Base-by-base conservation (phyloP, 352 stramenopile genomes). In the Phytopythium vexans region DNA sequence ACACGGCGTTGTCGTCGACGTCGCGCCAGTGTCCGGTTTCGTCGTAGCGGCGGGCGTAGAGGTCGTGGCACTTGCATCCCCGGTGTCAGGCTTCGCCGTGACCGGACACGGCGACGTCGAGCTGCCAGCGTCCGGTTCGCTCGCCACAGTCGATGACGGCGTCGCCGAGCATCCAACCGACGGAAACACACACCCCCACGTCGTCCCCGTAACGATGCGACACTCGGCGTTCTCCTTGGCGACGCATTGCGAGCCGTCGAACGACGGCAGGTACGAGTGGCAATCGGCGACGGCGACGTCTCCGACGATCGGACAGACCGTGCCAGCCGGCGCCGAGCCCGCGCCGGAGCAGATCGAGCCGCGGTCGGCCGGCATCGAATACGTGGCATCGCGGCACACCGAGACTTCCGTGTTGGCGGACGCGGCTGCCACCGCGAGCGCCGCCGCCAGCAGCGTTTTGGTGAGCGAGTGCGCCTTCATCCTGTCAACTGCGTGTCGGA, bases 301-400 rank as follows among this genome's bases (percentile, higher is more conserved):
- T 40, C 74, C 72, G 45, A 68, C 74, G 21, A 66, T 51, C 15
- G 79, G 76, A 51, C 79, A 89, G 10, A 68, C 65, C 1, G 54
- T 77, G 16, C 76, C 79, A 3, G 57, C 54, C 0, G 80, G 76
- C 12, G 64, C 31, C 1, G 27, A 14, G 2, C 80, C 80, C 0
- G 60, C 60, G 8, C 80, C 81, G 0, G 67, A 72, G 54, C 81
- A 91, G 37, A 86, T 56, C 8, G 62, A 46, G n/a, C 77, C 74
- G 8, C 73, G 68, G 6, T 58, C 59, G 12, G 47, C 44, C 8
- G 67, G 36, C 47, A 91, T 56, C 14, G 64, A 62, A 46, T 77
- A 81, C 9, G 67, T 81, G 10, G 70, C 67, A 37, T 81, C 70
- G 32, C 66, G 55, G 58, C 70, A 81, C 21, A 81, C 66, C 4